Conservation (phyloP, 345 rosid genomes). For the Arabis alpina region DNA sequence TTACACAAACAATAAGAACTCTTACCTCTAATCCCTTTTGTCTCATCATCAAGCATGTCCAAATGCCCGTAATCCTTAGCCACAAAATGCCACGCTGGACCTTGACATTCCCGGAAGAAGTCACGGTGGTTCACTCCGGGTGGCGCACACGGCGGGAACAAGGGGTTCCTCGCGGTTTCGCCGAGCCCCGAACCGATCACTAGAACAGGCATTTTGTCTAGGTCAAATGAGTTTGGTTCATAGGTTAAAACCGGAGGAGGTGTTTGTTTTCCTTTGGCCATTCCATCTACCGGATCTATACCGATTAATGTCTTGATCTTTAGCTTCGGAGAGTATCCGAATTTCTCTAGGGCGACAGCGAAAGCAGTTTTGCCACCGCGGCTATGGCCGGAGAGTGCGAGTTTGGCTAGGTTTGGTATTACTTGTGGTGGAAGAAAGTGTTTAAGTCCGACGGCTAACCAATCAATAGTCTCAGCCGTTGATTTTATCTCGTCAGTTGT, state of each 20-base stretch:
- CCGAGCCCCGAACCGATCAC: slow-evolving; percentile 85
- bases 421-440: slow-evolving; percentile 59
- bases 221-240: slow-evolving; percentile 65
- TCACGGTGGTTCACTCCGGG: slow-evolving; percentile 73
- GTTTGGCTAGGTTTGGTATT: slow-evolving; percentile 60
- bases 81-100: slow-evolving; percentile 74
- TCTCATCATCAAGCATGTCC: slow-evolving; percentile 84
- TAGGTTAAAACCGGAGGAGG: slow-evolving; percentile 77
- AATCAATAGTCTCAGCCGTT: slow-evolving; percentile 57
- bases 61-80: slow-evolving; percentile 78
- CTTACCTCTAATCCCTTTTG: slow-evolving; percentile 65
- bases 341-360: slow-evolving; percentile 59
- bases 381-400: slow-evolving; percentile 81
- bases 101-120: slow-evolving; percentile 65
- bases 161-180: slow-evolving; percentile 49
- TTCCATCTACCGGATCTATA: slow-evolving; percentile 87
- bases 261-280: slow-evolving; percentile 67
- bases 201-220: slow-evolving; percentile 56
- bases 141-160: slow-evolving; percentile 83
- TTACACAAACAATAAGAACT: slow-evolving; percentile 66
- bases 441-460: slow-evolving; percentile 58
- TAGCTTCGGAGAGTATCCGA: slow-evolving; percentile 39
- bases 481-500: slow-evolving; percentile 64
- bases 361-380: slow-evolving; percentile 91
- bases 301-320: slow-evolving; percentile 72